phyloP scores from a whole-genome alignment of 2,329 filamentous ascomycete genomes.

The Stagonosporopsis cucurbitacearum region DNA sequence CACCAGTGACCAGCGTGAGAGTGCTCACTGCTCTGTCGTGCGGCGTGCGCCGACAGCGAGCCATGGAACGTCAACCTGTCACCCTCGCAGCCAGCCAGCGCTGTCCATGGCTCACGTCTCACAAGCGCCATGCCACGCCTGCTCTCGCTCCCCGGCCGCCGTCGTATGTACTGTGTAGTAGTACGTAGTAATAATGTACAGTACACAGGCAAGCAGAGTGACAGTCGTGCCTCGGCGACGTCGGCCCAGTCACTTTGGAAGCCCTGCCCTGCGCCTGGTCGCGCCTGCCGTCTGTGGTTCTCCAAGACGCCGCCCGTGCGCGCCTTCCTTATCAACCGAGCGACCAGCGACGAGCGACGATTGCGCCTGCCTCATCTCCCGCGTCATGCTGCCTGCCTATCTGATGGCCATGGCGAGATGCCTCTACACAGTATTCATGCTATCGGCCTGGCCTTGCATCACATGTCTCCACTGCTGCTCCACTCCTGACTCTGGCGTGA shows the following conservation, averaged over 20 bases:
- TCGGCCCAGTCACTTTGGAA: too few species aligned
- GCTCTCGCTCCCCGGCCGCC: too few species aligned
- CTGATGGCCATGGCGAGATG: neutral
- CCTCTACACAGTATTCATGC: too few species aligned
- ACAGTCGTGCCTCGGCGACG: slow-evolving; percentile 6
- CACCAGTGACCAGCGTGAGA: neutral
- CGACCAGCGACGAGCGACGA: slow-evolving; percentile 9
- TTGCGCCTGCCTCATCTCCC: slow-evolving; percentile 2
- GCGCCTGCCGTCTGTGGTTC: slow-evolving; percentile 6
- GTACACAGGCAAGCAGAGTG: too few species aligned
- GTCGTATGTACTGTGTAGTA: too few species aligned
- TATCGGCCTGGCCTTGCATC: slow-evolving; percentile 5
- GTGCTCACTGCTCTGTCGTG: neutral
- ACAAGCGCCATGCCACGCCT: slow-evolving; percentile 4
- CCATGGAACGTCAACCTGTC: slow-evolving; percentile 18
- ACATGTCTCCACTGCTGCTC: neutral
- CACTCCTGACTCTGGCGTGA: slow-evolving; percentile 7
- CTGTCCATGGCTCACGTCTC: neutral
- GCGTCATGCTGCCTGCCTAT: slow-evolving; percentile 1
- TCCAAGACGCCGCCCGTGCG: slow-evolving; percentile 13
- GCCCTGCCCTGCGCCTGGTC: too few species aligned
- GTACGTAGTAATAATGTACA: too few species aligned
- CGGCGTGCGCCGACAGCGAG: slow-evolving; percentile 14
- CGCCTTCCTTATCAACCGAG: slow-evolving; percentile 7
- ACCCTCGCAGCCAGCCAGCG: neutral